phyloP scores from a whole-genome alignment of 768 basidiomycete species.

The Tephrocybe sp. region DNA sequence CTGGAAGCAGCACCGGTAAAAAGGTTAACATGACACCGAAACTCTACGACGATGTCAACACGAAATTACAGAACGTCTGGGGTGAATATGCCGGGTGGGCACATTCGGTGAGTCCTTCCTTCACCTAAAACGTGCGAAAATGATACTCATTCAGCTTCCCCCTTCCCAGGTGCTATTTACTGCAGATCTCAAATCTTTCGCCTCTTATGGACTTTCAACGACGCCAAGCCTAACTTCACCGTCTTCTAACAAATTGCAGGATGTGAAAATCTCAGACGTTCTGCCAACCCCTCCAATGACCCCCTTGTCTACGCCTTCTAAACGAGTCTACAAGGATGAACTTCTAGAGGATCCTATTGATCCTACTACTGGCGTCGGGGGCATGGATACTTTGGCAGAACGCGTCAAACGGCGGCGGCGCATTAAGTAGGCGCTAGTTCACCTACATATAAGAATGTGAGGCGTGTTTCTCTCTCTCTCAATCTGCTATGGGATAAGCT shows the following conservation, averaged over 20 bases:
- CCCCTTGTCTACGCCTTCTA: conserved; percentile 29
- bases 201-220: conserved; percentile 50
- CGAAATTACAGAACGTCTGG: conserved; percentile 66
- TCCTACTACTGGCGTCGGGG: conserved; percentile 1
- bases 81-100: conserved; percentile 90
- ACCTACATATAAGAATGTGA: too few species aligned
- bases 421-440: background rate
- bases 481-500: too few species aligned
- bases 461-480: too few species aligned
- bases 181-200: conserved; percentile 69
- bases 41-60: conserved; percentile 71
- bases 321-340: conserved; percentile 25
- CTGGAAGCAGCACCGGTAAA: conserved; percentile 23
- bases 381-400: conserved; percentile 32
- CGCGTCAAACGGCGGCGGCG: conserved; percentile 43
- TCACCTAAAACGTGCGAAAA: background rate
- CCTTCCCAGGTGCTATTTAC: conserved; percentile 67
- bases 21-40: conserved; percentile 73
- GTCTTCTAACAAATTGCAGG: conserved; percentile 5
- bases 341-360: background rate
- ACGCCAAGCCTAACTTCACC: conserved; percentile 17
- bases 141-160: background rate
- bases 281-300: conserved; percentile 28
- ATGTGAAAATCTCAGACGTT: conserved; percentile 5
- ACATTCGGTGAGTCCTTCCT: conserved; percentile 58